A percentile compares a stretch with the other conserved stretches of the same genome.
phyloP scores from a whole-genome alignment of 31 red algal genomes.

The Endocladia muricata region DNA sequence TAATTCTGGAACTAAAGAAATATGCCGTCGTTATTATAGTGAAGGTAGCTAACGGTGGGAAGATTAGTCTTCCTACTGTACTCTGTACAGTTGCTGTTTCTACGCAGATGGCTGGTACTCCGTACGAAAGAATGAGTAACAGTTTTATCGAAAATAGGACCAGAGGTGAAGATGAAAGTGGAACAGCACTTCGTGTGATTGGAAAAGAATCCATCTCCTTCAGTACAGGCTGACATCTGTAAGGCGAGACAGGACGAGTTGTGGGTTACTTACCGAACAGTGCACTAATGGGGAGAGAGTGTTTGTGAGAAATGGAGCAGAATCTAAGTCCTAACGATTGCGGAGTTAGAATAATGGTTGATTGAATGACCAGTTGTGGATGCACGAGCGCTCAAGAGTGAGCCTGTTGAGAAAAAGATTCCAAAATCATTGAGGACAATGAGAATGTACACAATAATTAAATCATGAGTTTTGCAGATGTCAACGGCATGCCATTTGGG shows the following conservation, averaged over 20 bases:
- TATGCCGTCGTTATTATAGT: too few relatives aligned
- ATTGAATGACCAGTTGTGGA: neutral
- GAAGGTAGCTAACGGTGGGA: too few relatives aligned
- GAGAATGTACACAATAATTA: neutral
- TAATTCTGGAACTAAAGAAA: too few relatives aligned
- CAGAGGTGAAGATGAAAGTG: too few relatives aligned
- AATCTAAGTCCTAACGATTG: neutral
- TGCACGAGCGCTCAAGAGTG: neutral
- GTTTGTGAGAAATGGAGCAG: neutral
- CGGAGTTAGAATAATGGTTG: neutral
- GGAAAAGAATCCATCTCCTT: too few relatives aligned
- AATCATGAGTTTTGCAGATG: neutral
- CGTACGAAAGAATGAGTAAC: too few relatives aligned
- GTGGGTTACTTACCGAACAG: neutral
- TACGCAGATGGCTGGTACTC: too few relatives aligned
- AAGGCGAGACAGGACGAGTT: neutral
- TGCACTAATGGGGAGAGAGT: neutral
- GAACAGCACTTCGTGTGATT: too few relatives aligned
- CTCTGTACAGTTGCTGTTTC: too few relatives aligned
- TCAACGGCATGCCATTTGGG: neutral
- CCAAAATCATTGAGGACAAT: neutral
- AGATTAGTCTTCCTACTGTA: too few relatives aligned
- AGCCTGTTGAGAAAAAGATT: too few relatives aligned
- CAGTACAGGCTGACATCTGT: neutral
- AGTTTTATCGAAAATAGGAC: too few relatives aligned